A percentile compares a stretch with the other conserved stretches of the same genome.
Evolutionary conservation across 2,329 filamentous ascomycete species (phyloP).

Genomic region (Neoascochyta sp.): DNA sequence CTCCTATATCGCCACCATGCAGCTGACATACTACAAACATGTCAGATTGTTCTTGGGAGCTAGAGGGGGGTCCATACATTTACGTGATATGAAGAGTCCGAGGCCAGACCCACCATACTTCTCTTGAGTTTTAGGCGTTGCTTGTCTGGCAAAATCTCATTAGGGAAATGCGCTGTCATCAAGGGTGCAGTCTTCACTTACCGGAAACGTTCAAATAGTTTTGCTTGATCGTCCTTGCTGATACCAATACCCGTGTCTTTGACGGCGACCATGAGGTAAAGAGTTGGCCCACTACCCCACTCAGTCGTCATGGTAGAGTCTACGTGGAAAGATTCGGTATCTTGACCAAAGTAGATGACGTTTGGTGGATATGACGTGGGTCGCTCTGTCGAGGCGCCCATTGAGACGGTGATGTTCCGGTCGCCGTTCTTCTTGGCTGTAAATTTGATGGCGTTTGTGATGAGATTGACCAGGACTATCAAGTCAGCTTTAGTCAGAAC

Average conservation of each 20-base stretch:
- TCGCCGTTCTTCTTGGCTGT: constrained; percentile 39
- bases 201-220: constrained; percentile 44
- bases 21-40: constrained; percentile 30
- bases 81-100: constrained; percentile 38
- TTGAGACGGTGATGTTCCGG: constrained; percentile 40
- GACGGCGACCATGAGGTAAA: constrained; percentile 46
- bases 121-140: constrained; percentile 40
- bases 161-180: no score
- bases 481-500: constrained; percentile 4
- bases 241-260: constrained; percentile 46
- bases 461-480: constrained; percentile 41
- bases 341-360: constrained; percentile 43
- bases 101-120: constrained; percentile 43
- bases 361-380: constrained; percentile 44
- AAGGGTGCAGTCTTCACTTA: no score
- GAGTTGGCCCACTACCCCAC: constrained; percentile 39
- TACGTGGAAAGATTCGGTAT: constrained; percentile 36
- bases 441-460: constrained; percentile 50
- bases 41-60: constrained; percentile 3
- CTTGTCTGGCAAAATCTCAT: constrained; percentile 22
- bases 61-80: constrained; percentile 18
- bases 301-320: constrained; percentile 42
- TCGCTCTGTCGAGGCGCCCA: constrained; percentile 39
- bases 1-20: constrained; percentile 39
- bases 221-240: constrained; percentile 37